Conservation (phyloP, 305 asterid genomes). For the Solanum hybrid region DNA sequence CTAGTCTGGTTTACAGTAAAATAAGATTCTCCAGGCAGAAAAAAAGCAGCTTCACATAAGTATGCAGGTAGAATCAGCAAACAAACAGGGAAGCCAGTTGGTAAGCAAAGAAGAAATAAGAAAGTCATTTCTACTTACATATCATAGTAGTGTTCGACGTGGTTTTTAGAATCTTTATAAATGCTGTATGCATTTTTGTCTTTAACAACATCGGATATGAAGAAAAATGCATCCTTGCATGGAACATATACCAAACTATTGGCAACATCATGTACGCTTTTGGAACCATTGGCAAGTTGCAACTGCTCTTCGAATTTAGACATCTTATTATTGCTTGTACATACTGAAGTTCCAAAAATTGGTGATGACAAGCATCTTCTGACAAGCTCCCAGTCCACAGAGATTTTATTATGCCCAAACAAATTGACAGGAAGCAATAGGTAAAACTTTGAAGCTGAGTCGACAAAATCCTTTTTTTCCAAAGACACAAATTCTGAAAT, state of each 20-base stretch:
- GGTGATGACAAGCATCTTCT: slow-evolving; percentile 82
- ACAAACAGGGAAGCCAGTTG: neutral
- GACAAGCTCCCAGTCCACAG: slow-evolving; percentile 78
- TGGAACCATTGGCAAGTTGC: slow-evolving; percentile 70
- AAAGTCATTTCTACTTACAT: slow-evolving; percentile 34
- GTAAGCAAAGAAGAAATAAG: neutral
- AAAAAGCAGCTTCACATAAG: neutral
- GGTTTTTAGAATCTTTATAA: slow-evolving; percentile 40
- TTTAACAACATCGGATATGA: slow-evolving; percentile 51
- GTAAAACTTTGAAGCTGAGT: slow-evolving; percentile 53
- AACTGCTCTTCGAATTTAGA: slow-evolving; percentile 29
- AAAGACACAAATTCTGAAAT: slow-evolving; percentile 53
- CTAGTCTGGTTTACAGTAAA: neutral
- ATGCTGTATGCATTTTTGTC: slow-evolving; percentile 46
- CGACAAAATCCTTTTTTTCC: slow-evolving; percentile 28
- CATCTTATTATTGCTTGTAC: slow-evolving; percentile 21
- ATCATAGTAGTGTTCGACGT: slow-evolving; percentile 55
- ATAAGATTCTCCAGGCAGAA: neutral
- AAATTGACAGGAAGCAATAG: slow-evolving; percentile 69
- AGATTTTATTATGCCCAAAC: slow-evolving; percentile 30
- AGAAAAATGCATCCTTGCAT: slow-evolving; percentile 60
- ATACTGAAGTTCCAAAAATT: slow-evolving; percentile 39
- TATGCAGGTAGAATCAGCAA: neutral
- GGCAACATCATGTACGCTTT: slow-evolving; percentile 43
- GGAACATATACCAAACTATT: slow-evolving; percentile 89